Evolutionary conservation across 2,329 filamentous ascomycete species (phyloP), one percentile per base, ranked within the genome.

Genomic region (Paecilomyces formosus): DNA sequence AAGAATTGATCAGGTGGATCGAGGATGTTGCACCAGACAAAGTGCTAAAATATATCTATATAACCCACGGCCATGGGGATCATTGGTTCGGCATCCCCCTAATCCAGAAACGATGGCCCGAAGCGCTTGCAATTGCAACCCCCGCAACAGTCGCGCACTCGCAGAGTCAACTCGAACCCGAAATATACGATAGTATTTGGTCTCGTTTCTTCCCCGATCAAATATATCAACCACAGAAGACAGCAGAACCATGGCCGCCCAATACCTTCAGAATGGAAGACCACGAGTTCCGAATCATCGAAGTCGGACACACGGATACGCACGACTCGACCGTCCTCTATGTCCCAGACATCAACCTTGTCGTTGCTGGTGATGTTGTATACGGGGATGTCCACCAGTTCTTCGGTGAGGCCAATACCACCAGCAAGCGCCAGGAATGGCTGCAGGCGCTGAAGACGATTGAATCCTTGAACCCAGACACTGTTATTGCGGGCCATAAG

Each of bases 21-120:
- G 65, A 72, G n/a, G 58, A 58, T 0, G 70, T 67, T 2, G 64
- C 69, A 2, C 65, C 67, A 0, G 59, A 57, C 18, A 68, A 67
- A 18, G 64, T 64, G 3, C 63, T 78, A 0, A 61, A 59, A 3
- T 70, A 70, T 35, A 72, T 77, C 30, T 78, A 76, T 63, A 72
- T 76, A 55, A 78, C 75, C 0, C 75, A 77, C 54, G 73, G 73
- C n/a, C 75, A 78, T 55, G 74, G 68, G 15, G 75, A 78, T 61
- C 76, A 79, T 61, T 78, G 66, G 60, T 73, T 76, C 55, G 72
- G 73, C 52, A 58, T 72, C 13, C 58, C 69, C 0, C 54, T 64
- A 8, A 57, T 78, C 3, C 26, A 63, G 1, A 59, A 66, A 22
- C 65, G 64, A 1, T 78, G 71, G 33, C 73, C 75, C 0, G 50